Evolutionary conservation across 148 eudicot genomes (phyloP).

Genomic region (Tetragonia tetragonoides): DNA sequence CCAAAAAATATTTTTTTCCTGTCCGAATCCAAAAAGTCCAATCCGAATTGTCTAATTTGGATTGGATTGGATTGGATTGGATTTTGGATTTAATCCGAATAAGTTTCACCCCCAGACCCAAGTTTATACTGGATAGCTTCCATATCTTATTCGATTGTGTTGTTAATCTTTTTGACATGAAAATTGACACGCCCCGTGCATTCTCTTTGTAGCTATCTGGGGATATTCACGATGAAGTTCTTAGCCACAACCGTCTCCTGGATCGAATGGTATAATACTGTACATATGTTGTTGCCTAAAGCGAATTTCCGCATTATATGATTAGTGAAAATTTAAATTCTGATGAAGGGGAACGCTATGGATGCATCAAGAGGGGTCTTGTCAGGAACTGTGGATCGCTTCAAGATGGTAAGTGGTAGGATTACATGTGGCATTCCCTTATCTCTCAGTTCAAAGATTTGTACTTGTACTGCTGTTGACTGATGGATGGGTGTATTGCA

Average conservation of each 20-base stretch:
- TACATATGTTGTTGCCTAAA: not conserved
- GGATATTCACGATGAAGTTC: constrained; percentile 85
- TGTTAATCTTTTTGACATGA: not conserved
- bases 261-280: constrained; percentile 53
- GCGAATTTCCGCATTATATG: not conserved
- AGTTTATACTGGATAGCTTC: not conserved
- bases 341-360: constrained; percentile 69
- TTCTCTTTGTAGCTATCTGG: constrained; percentile 65
- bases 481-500: not conserved
- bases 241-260: constrained; percentile 76
- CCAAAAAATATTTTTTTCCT: no score
- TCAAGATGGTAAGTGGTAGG: constrained; percentile 58
- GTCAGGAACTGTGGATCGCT: constrained; percentile 79
- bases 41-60: no score
- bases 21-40: no score
- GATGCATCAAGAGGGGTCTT: constrained; percentile 87
- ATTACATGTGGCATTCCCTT: constrained; percentile 13
- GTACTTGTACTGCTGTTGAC: constrained; percentile 13
- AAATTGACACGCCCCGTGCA: not conserved
- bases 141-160: not conserved
- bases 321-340: not conserved
- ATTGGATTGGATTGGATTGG: no score
- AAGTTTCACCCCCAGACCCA: no score
- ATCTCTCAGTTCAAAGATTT: not conserved
- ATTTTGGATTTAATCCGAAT: no score